Evolutionary conservation across 73 alveolate species (phyloP), one percentile per base, ranked within the genome.

Genomic region (Uronychia setigera): DNA sequence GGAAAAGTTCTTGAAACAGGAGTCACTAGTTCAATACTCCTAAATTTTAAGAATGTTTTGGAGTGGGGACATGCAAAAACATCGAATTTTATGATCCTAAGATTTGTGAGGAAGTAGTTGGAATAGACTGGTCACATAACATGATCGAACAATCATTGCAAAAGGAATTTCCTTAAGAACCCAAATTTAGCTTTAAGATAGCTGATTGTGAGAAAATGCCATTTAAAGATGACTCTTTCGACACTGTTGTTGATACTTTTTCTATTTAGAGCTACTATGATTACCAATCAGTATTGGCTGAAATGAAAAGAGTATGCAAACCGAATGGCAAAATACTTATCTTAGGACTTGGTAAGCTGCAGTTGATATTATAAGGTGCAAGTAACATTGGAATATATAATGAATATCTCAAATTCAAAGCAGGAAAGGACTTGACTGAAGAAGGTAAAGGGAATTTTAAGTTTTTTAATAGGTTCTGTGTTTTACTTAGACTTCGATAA

Each of bases 91-190:
- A 46, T 19, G 67, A 46, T 19, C 67, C 67, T 5, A 46, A 46
- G 19, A 46, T 19, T 19, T 46, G 67, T 19, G 67, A 46, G 5
- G 67, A 84, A 59, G 79, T 85, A 11, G 78, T 82, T 26, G 92
- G 92, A 0, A 75, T 90, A 0, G 95, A 90, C 59, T 90, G 95
- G 95, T 59, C 91, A 5, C 81, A 79, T 33, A 85, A 90, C 32
- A 90, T 90, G 95, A 58, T 90, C 33, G 77, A 79, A 32, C 78
- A 90, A 60, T 92, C 95, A 27, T 33, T 90, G 31, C 89, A 78
- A 27, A 90, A 80, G 79, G 93, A 79, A 25, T 84, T 46, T 19
- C 67, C 76, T 83, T 76, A 79, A 28, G 27, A 58, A 26, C 27
- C 34, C 29, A 31, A 76, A n/a, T 85, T 78, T 59, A 84, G 76